Evolutionary conservation across 148 eudicot species (phyloP).

Genomic region (Dysphania ambrosioides): DNA sequence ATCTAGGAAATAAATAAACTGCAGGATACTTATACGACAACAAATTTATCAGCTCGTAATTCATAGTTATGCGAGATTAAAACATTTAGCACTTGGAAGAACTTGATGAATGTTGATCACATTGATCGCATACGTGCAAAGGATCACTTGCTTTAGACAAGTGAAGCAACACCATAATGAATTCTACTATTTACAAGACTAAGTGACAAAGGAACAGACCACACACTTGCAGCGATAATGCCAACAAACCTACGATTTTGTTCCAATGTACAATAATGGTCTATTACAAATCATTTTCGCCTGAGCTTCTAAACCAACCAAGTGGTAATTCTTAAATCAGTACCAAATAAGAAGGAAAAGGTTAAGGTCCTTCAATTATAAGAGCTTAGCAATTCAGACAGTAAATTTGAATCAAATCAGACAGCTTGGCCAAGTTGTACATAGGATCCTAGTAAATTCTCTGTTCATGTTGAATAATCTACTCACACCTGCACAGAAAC

Average conservation of each 20-base stretch:
- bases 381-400: neutral
- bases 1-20: too few relatives aligned
- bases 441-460: constrained; percentile 3
- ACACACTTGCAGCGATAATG: neutral
- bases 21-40: too few relatives aligned
- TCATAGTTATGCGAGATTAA: neutral
- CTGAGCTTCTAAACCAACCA: constrained; percentile 2
- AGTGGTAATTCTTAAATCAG: constrained; percentile 16
- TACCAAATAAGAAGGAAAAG: neutral
- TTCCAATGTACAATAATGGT: neutral
- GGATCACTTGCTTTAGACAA: neutral
- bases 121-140: neutral
- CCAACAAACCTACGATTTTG: neutral
- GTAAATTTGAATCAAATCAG: constrained; percentile 5
- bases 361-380: neutral
- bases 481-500: constrained; percentile 22
- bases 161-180: neutral
- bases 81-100: neutral
- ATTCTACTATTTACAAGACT: neutral
- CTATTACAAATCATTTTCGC: constrained; percentile 3
- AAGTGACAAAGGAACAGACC: neutral
- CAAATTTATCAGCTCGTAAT: too few relatives aligned
- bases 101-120: neutral
- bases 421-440: constrained; percentile 16
- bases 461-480: constrained; percentile 22